Evolutionary conservation across 192 early-diverging fungal genomes (phyloP).

Genomic region (Glomus cerebriforme): DNA sequence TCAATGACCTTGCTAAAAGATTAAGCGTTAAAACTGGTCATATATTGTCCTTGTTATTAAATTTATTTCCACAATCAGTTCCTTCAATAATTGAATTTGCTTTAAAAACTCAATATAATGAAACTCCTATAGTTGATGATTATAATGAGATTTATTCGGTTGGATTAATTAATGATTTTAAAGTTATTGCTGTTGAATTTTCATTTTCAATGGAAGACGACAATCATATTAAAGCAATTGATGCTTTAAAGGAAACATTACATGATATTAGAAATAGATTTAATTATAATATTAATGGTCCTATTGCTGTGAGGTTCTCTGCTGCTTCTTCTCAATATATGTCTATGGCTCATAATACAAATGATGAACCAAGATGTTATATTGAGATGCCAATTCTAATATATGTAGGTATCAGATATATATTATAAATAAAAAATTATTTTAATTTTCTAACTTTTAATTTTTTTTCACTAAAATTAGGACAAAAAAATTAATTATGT

Average conservation of each 20-base stretch:
- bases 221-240: background rate
- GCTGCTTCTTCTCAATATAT: slow-evolving; percentile 7
- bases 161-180: slow-evolving; percentile 1
- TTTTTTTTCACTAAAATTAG: background rate
- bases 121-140: background rate
- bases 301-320: background rate
- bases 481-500: background rate
- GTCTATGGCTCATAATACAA: background rate
- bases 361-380: background rate
- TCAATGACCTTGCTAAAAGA: background rate
- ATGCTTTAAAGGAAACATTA: background rate
- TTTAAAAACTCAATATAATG: slow-evolving; percentile 7
- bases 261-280: background rate
- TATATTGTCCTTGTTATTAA: background rate
- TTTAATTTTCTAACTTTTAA: too few relatives aligned
- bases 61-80: background rate
- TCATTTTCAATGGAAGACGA: slow-evolving; percentile 15
- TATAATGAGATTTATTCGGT: background rate
- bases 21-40: background rate
- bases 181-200: background rate
- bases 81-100: background rate
- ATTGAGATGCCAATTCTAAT: slow-evolving; percentile 5
- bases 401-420: background rate
- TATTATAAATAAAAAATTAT: background rate
- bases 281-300: slow-evolving; percentile 2